A percentile compares a stretch with the other conserved stretches of the same genome.
Evolutionary conservation across 139 green algal genomes (phyloP).

Genomic region (Chlorokybus atmophyticus): DNA sequence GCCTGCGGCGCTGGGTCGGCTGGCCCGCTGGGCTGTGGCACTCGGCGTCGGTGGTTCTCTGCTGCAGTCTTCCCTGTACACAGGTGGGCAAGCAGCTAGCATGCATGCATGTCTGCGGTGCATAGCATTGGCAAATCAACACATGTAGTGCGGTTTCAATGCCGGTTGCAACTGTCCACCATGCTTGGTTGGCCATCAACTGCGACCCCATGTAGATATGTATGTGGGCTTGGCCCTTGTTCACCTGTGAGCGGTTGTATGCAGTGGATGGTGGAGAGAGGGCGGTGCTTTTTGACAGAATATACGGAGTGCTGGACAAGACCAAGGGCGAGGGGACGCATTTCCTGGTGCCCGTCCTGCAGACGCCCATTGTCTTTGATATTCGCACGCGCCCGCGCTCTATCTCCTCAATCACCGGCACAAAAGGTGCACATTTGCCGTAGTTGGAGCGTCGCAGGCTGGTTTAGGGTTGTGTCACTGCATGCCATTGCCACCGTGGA

Average conservation of each 20-base stretch:
- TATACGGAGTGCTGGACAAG: constrained; percentile 69
- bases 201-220: no score
- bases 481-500: no score
- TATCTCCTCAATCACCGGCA: constrained; percentile 94
- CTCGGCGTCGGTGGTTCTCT: neutral
- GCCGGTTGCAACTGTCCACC: no score
- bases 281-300: constrained; percentile 94
- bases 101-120: no score
- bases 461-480: neutral
- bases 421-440: constrained; percentile 67
- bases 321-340: constrained; percentile 83
- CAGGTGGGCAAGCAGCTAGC: no score
- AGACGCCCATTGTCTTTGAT: constrained; percentile 82
- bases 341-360: constrained; percentile 24
- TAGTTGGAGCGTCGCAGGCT: constrained; percentile 7
- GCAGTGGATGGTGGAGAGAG: constrained; percentile 86
- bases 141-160: no score
- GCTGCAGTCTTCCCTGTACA: neutral
- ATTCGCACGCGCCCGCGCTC: constrained; percentile 79
- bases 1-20: no score
- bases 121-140: no score
- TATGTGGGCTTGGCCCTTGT: no score
- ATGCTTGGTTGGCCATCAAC: no score
- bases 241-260: no score
- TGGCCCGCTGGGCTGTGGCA: no score